phyloP scores from a whole-genome alignment of 1,284 basidiomycete species.

The Puccinia triticina region DNA sequence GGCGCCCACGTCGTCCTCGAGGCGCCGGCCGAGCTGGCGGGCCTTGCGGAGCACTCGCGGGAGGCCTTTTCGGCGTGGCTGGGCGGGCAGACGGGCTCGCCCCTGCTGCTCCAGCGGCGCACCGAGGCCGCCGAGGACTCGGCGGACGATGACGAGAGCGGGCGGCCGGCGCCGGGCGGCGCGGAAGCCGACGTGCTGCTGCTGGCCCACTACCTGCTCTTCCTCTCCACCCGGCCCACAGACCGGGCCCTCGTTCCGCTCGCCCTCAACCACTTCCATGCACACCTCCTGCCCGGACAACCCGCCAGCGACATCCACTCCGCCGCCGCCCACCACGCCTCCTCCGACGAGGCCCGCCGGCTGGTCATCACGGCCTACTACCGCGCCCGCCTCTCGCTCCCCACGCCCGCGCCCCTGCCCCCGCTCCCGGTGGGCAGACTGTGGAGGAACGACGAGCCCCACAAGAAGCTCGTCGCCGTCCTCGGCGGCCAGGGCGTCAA shows the following conservation, averaged over 20 bases:
- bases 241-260: constrained; percentile 52
- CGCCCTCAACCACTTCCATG: constrained; percentile 53
- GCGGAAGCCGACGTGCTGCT: constrained; percentile 76
- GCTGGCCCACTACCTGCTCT: constrained; percentile 76
- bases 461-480: constrained; percentile 74
- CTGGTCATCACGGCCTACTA: constrained; percentile 77
- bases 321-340: constrained; percentile 70
- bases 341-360: constrained; percentile 69
- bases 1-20: no score
- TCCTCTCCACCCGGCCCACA: constrained; percentile 56
- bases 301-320: constrained; percentile 74
- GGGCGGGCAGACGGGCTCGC: no score
- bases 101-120: no score
- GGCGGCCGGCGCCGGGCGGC: no score
- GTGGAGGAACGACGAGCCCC: constrained; percentile 69
- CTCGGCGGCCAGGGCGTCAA: constrained; percentile 99
- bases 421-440: constrained; percentile 72
- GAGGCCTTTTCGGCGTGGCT: no score
- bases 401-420: constrained; percentile 68
- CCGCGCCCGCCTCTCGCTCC: constrained; percentile 70
- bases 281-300: constrained; percentile 43
- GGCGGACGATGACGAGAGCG: no score
- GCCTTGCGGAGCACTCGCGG: no score
- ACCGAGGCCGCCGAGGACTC: no score
- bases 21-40: no score